Base-by-base conservation (phyloP, 2,329 filamentous ascomycete species). In the Fusarium cyanostomum region DNA sequence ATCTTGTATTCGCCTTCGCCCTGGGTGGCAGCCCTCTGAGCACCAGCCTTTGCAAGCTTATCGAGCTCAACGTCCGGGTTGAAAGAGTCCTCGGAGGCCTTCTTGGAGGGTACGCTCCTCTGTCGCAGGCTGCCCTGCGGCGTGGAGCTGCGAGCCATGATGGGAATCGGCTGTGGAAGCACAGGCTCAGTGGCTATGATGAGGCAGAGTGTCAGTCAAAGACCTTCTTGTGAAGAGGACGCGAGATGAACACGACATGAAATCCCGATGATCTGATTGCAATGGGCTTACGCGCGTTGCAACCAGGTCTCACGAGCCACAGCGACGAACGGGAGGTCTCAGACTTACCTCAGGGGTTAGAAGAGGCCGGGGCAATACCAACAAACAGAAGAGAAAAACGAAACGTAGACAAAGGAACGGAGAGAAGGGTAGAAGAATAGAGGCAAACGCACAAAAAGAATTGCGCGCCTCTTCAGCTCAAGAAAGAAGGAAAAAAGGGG, bases 1-100 rank as follows among this genome's bases (percentile, higher is more conserved):
- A 95, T 77, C 83, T 90, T 89, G 82, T 97, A 96, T 72, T 96
- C 92, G 83, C 87, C 89, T 78, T 96, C 91, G n/a, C 84, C 84
- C 55, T 79, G 78, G 30, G 78, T 71, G 31, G 75, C 62, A 46
- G 75, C 72, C 33, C 69, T 67, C 55, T 74, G 66, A 42, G 75
- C 65, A 11, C 74, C 73, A 18, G 75, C 71, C 62, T 80, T 78
- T 56, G 79, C 74, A 59, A 85, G 73, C 71, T 78, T 80, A 69
- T 87, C 84, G 67, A 84, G 75, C 61, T 86, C 84, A 43, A 73
- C 71, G 52, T 84, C 82, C 31, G 77, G 60, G 64, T 74, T 69
- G 75, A 74, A 71, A 54, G 71, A 43, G 66, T 75, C 53, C 69
- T 79, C 69, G 77, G 78, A 62, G 46, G 62, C 58, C 74, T 84